Percentiles rank a stretch among this genome's conserved stretches.
phyloP scores from a whole-genome alignment of 2,329 filamentous ascomycete species.

The Ramularia collo-cygni region DNA sequence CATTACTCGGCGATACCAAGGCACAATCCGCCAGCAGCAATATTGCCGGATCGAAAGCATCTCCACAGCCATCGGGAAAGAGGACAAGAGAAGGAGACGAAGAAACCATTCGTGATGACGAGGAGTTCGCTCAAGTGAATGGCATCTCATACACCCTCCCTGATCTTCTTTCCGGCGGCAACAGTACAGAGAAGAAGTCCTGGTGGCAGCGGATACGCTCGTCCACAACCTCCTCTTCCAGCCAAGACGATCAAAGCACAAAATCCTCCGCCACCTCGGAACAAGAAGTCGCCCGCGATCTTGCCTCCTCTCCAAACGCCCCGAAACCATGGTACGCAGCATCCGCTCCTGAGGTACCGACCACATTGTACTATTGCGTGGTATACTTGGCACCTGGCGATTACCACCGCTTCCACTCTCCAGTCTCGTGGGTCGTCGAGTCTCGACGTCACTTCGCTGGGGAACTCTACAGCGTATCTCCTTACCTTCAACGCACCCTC shows the following conservation, averaged over 20 bases:
- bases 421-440: conserved; percentile 90
- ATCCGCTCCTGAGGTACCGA: conserved; percentile 36
- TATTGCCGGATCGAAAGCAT: conserved; percentile 30
- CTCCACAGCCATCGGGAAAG: conserved; percentile 27
- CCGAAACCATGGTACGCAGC: conserved; percentile 47
- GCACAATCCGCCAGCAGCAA: conserved; percentile 32
- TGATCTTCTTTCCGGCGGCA: conserved; percentile 68
- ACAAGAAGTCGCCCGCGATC: conserved; percentile 73
- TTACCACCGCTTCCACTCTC: conserved; percentile 97
- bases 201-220: conserved; percentile 19
- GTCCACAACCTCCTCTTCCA: conserved; percentile 33
- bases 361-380: conserved; percentile 83
- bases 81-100: conserved; percentile 34
- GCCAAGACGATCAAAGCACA: conserved; percentile 60
- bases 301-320: conserved; percentile 62
- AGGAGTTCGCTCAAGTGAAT: conserved; percentile 91
- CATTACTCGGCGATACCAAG: conserved; percentile 64
- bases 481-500: conserved; percentile 85
- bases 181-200: conserved; percentile 11
- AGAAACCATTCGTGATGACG: conserved; percentile 68
- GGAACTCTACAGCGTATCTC: conserved; percentile 89
- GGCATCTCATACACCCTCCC: conserved; percentile 94
- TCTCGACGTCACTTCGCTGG: conserved; percentile 94
- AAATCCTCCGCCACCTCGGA: conserved; percentile 63
- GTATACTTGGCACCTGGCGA: conserved; percentile 95